These are phyloP conservation scores for Terfezia boudieri DNA, from an alignment of 495 filamentous ascomycete species.

Conservation along the genomic window DNA sequence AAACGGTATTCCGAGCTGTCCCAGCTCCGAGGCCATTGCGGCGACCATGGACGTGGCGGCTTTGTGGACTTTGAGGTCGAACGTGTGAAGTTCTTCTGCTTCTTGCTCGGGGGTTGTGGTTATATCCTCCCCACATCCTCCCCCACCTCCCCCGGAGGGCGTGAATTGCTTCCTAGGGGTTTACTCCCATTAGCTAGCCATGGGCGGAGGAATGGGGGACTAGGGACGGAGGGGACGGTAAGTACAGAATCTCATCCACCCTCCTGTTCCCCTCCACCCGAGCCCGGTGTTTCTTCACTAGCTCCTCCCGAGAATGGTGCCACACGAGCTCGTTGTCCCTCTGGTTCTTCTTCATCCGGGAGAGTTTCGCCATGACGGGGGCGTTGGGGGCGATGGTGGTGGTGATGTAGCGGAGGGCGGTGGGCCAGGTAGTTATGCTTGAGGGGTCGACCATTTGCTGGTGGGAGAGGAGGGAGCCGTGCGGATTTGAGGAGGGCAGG, in stretches of 20 bases:
- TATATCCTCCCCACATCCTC: neutral
- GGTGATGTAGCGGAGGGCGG: neutral
- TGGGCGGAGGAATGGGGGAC: slow-evolving; percentile 17
- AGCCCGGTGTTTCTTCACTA: neutral
- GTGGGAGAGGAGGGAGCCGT: neutral
- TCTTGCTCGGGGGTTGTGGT: neutral
- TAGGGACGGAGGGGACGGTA: slow-evolving; percentile 17
- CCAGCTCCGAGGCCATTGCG: neutral
- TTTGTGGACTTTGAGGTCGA: neutral
- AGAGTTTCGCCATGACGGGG: neutral
- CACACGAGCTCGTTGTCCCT: neutral
- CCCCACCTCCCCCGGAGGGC: neutral
- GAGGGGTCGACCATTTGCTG: neutral
- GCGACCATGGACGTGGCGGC: neutral
- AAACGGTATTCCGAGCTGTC: neutral
- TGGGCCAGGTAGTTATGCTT: neutral
- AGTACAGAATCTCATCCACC: neutral
- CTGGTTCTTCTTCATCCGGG: neutral
- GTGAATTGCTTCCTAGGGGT: too few species aligned
- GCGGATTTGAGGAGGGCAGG: too few species aligned
- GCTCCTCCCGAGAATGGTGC: neutral
- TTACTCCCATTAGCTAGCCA: too few species aligned
- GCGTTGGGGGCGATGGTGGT: neutral
- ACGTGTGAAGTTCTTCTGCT: neutral
- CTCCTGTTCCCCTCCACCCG: neutral